Percentiles rank a stretch among this genome's conserved stretches.
Evolutionary conservation across 2,329 filamentous ascomycete genomes (phyloP).

Genomic region (Claviceps spartinae): DNA sequence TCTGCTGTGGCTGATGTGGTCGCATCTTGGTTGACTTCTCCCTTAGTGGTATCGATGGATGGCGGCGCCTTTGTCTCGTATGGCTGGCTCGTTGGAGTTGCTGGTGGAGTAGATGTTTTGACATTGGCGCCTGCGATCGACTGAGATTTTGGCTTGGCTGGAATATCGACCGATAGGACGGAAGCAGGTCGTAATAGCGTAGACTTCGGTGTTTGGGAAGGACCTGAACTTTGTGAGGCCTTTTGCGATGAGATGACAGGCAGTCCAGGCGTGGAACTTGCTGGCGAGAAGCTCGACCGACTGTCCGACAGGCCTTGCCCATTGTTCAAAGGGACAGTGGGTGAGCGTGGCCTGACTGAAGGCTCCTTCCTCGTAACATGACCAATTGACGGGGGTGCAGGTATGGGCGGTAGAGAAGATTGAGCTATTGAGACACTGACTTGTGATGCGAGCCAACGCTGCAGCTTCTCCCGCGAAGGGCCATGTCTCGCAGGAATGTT

Average conservation of each 20-base stretch:
- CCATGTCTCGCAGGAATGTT: conserved; percentile 37
- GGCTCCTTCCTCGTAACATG: conserved; percentile 5
- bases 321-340: conserved; percentile 7
- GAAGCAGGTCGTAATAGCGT: not conserved
- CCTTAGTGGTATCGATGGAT: not conserved
- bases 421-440: conserved; percentile 10
- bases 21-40: not conserved
- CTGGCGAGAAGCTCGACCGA: conserved; percentile 7
- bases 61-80: not conserved
- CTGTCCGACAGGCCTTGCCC: conserved; percentile 5
- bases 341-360: conserved; percentile 5
- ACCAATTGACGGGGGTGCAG: not conserved
- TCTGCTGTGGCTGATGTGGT: not conserved
- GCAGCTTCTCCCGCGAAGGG: conserved; percentile 29
- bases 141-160: not conserved
- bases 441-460: conserved; percentile 22
- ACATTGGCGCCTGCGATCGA: not conserved
- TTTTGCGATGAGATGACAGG: not conserved
- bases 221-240: not conserved
- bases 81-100: not conserved
- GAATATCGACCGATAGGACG: not conserved
- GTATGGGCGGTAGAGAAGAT: conserved; percentile 3
- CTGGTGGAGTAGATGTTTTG: not conserved
- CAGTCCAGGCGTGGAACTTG: conserved; percentile 1
- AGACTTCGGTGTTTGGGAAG: conserved; percentile 4